Evolutionary conservation across 148 eudicot species (phyloP), one percentile per base, ranked within the genome.

Genomic region (Arbutus unedo): DNA sequence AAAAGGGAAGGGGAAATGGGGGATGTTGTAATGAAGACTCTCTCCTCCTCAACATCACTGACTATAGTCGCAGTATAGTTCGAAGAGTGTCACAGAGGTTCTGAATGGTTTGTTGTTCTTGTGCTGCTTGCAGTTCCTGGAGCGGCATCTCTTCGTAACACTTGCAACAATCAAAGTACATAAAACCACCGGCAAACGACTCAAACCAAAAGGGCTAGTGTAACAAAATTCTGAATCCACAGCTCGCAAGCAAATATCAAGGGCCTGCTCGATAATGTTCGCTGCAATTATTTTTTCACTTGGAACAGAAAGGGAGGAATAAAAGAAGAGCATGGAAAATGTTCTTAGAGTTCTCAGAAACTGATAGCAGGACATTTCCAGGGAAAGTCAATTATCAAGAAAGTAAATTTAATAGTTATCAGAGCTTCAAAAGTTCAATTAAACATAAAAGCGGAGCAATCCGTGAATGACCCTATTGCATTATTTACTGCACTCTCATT

Each of bases 71-170:
- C 48, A 96, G 79, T 77, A 94, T 93, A 82, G 99, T 96, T 85
- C 98, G 84, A 68, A 96, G 93, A 7, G 99, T 94, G 85, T 96
- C 99, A 86, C 91, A 92, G 59, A 96, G 92, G 89, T 96, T 96
- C 85, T 96, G 98, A 83, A 96, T 94, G 64, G 99, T 96, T 80
- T 96, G 98, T 62, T 96, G 97, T 80, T 96, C 99, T 81, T 96
- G 97, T 38, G 88, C 85, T 83, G 97, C 97, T 87, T 96, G 99
- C 86, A 91, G 83, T 84, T 94, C 99, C 91, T 96, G 99, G 84
- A 96, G 97, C 54, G 99, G 99, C 99, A 96, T 94, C 90, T 96
- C 98, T 81, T 94, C 98, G 56, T n/a, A 93, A 87, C 98, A 96
- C 98, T 95, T 96, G 91, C 80, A 84, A 76, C 66, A 66, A 31